Evolutionary conservation across 2,329 filamentous ascomycete species (phyloP).

Genomic region (Cladosporium sp.): DNA sequence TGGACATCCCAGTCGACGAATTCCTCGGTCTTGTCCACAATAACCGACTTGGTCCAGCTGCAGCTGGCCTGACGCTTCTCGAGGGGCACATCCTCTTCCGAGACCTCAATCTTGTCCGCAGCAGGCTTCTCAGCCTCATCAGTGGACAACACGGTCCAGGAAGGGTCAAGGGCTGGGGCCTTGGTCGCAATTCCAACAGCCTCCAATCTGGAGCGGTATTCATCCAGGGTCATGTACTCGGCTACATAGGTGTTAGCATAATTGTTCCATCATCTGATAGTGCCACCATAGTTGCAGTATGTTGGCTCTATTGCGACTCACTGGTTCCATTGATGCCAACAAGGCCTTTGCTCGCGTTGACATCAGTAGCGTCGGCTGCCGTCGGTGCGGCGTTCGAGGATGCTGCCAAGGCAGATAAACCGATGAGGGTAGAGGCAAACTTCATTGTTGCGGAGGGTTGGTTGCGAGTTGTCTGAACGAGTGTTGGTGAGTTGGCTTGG

Average conservation of each 20-base stretch:
- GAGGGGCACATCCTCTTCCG: background rate
- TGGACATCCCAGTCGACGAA: conserved; percentile 28
- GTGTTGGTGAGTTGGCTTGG: background rate
- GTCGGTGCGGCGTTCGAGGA: background rate
- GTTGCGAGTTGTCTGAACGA: background rate
- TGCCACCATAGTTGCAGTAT: background rate
- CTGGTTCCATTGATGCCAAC: background rate
- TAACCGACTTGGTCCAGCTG: background rate
- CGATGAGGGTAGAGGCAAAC: conserved; percentile 1
- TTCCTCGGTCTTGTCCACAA: background rate
- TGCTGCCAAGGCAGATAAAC: background rate
- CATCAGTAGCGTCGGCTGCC: background rate
- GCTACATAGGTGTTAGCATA: background rate
- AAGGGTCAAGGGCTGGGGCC: background rate
- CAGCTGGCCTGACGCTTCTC: background rate
- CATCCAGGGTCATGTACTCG: background rate
- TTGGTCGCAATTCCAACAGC: background rate
- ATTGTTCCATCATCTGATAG: background rate
- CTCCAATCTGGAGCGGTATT: background rate
- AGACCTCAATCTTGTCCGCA: background rate
- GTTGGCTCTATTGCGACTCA: background rate
- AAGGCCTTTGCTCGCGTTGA: background rate
- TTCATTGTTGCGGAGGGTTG: conserved; percentile 5
- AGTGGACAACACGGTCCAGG: background rate
- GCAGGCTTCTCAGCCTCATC: background rate